These are phyloP conservation scores for Coelastrella sp. DNA, from an alignment of 139 green algal species.

Conservation along the genomic window DNA sequence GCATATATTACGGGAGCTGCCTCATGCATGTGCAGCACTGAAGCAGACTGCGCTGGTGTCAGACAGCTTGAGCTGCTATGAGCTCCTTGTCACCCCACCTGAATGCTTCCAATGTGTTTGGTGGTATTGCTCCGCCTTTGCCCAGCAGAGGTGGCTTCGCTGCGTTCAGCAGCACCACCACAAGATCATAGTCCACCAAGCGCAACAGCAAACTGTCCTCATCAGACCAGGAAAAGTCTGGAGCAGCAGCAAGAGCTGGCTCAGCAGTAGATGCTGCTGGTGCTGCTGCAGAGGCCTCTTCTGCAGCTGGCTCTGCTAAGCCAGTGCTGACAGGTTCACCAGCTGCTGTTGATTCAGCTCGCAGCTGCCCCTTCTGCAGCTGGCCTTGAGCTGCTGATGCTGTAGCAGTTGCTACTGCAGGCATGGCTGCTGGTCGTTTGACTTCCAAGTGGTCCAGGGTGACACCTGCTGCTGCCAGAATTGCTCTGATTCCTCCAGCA, in stretches of 20 bases:
- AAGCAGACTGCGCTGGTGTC: not conserved
- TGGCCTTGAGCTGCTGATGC: not conserved
- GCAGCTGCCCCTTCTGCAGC: slow-evolving; percentile 24
- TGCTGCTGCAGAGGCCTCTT: not conserved
- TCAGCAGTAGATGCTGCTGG: slow-evolving; percentile 6
- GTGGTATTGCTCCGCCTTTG: slow-evolving; percentile 46
- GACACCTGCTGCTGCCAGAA: slow-evolving; percentile 58
- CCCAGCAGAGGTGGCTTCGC: slow-evolving; percentile 54
- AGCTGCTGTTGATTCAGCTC: not conserved
- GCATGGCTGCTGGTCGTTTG: not conserved
- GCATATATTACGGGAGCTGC: no score
- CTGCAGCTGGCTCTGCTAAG: not conserved
- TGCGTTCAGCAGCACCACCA: slow-evolving; percentile 41
- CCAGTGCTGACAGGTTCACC: not conserved
- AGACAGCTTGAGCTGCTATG: no score
- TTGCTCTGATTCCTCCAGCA: slow-evolving; percentile 70
- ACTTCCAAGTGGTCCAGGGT: slow-evolving; percentile 40
- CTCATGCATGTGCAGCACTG: not conserved
- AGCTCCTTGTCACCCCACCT: slow-evolving; percentile 39
- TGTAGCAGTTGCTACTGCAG: not conserved
- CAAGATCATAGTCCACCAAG: slow-evolving; percentile 56
- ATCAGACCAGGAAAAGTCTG: not conserved
- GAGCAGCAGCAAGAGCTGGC: not conserved
- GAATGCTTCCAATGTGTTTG: slow-evolving; percentile 47
- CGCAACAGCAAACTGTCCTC: slow-evolving; percentile 3